A percentile compares a stretch with the other conserved stretches of the same genome.
These are phyloP conservation scores for Ceratocystis destructans DNA, from an alignment of 2,329 filamentous ascomycete species.

Conservation along the genomic window DNA sequence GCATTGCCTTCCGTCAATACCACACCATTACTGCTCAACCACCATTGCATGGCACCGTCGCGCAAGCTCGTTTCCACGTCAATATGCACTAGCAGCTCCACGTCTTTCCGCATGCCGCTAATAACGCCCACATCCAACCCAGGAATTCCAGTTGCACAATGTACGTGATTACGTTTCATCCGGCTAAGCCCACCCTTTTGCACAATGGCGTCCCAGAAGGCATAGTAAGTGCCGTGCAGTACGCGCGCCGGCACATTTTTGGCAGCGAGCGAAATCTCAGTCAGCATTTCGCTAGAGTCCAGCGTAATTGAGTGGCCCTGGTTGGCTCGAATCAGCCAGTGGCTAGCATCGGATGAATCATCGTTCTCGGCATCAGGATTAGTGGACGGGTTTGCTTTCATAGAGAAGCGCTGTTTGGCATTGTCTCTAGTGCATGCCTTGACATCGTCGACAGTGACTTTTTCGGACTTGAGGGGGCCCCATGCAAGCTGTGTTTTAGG, in stretches of 20 bases:
- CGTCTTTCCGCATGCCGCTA: slow-evolving; percentile 66
- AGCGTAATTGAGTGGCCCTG: slow-evolving; percentile 81
- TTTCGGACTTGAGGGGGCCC: slow-evolving; percentile 49
- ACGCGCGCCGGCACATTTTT: slow-evolving; percentile 51
- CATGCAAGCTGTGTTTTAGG: slow-evolving; percentile 34
- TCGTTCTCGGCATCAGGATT: slow-evolving; percentile 23
- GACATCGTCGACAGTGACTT: slow-evolving; percentile 65
- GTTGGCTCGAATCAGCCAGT: slow-evolving; percentile 85
- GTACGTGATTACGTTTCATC: slow-evolving; percentile 80
- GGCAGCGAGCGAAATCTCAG: slow-evolving; percentile 46
- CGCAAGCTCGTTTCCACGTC: slow-evolving; percentile 54
- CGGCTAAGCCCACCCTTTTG: slow-evolving; percentile 60
- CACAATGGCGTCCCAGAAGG: slow-evolving; percentile 62
- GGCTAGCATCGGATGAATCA: slow-evolving; percentile 36
- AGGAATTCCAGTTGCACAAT: slow-evolving; percentile 68
- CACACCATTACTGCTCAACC: slow-evolving; percentile 65
- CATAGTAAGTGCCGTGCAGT: slow-evolving; percentile 81
- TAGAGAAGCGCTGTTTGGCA: slow-evolving; percentile 81
- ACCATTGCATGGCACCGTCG: slow-evolving; percentile 53
- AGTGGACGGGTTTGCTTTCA: slow-evolving; percentile 36
- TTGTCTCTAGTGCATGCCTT: slow-evolving; percentile 54
- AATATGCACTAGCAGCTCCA: slow-evolving; percentile 65
- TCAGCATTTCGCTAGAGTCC: slow-evolving; percentile 57
- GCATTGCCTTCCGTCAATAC: slow-evolving; percentile 49
- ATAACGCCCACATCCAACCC: slow-evolving; percentile 36